phyloP scores from a whole-genome alignment of 257 asterid genomes.

The Perilla frutescens region DNA sequence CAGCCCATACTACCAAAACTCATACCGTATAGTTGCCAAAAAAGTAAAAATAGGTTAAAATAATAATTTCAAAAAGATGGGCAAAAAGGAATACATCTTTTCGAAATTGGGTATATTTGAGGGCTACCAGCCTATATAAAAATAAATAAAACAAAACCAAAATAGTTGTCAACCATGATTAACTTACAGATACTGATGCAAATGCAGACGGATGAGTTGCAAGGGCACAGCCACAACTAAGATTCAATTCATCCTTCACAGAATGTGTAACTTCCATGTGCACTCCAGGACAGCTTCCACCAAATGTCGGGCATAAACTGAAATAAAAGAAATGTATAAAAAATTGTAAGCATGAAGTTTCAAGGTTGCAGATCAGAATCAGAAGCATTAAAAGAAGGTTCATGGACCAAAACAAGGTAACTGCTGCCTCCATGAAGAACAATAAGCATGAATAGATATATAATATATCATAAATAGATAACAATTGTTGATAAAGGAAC shows the following conservation, averaged over 20 bases:
- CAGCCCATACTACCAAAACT: too few species aligned
- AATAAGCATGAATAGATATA: not conserved
- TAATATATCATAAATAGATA: not conserved
- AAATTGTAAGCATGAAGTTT: not conserved
- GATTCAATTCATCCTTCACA: constrained; percentile 78
- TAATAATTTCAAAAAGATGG: not conserved
- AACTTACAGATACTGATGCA: constrained; percentile 86
- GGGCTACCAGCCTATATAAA: not conserved
- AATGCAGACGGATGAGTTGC: constrained; percentile 74
- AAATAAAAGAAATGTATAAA: not conserved
- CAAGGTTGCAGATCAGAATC: constrained; percentile 13
- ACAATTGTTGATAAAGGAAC: constrained; percentile 7
- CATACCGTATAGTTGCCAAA: not conserved
- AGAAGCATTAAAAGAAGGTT: not conserved
- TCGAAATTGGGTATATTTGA: not conserved
- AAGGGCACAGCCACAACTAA: constrained; percentile 80
- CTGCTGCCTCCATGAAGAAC: not conserved
- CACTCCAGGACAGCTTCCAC: constrained; percentile 88
- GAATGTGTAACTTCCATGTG: constrained; percentile 85
- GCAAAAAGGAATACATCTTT: too few species aligned
- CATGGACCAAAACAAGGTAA: not conserved
- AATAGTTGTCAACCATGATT: not conserved
- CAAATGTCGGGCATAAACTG: constrained; percentile 88
- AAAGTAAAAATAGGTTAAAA: not conserved
- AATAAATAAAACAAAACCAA: not conserved